Percentiles rank a stretch among this genome's conserved stretches.
Conservation (phyloP, 2,329 filamentous ascomycete species). For the Blumeria graminis region DNA sequence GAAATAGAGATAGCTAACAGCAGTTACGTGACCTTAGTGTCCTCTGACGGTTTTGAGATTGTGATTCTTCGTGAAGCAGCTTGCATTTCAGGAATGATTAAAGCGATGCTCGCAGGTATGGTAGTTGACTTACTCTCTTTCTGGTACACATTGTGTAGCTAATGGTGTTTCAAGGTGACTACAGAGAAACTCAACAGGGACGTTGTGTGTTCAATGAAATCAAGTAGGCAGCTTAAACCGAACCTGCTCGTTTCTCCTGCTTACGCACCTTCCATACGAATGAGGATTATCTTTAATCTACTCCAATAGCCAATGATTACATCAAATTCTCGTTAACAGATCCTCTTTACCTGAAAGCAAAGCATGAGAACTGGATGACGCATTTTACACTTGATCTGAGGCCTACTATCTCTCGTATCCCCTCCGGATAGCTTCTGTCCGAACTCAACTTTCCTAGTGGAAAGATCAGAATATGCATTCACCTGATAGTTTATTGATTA, state of each 20-base stretch:
- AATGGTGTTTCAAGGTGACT: constrained; percentile 24
- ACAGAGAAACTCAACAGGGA: constrained; percentile 37
- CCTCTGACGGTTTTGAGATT: constrained; percentile 54
- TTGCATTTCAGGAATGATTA: constrained; percentile 45
- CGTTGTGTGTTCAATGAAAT: constrained; percentile 48
- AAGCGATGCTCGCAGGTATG: constrained; percentile 49
- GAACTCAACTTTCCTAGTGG: too few relatives aligned
- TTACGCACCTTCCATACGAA: too few relatives aligned
- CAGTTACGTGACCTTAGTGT: constrained; percentile 58
- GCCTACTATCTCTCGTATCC: constrained; percentile 7
- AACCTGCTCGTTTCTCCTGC: background rate
- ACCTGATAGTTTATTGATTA: too few relatives aligned
- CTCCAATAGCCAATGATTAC: constrained; percentile 13
- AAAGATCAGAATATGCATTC: too few relatives aligned
- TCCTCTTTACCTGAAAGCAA: constrained; percentile 9
- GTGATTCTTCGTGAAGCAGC: constrained; percentile 48
- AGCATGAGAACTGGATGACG: constrained; percentile 15
- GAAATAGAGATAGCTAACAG: constrained; percentile 13
- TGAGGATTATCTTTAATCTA: too few relatives aligned
- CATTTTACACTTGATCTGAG: constrained; percentile 42
- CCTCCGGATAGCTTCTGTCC: background rate
- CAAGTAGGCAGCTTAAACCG: constrained; percentile 30
- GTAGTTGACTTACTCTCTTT: constrained; percentile 5
- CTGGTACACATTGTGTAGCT: background rate
- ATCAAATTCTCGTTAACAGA: constrained; percentile 13